These are phyloP conservation scores for Ploettnerulaceae sp. DNA, from an alignment of 2,329 filamentous ascomycete genomes.

Conservation along the genomic window DNA sequence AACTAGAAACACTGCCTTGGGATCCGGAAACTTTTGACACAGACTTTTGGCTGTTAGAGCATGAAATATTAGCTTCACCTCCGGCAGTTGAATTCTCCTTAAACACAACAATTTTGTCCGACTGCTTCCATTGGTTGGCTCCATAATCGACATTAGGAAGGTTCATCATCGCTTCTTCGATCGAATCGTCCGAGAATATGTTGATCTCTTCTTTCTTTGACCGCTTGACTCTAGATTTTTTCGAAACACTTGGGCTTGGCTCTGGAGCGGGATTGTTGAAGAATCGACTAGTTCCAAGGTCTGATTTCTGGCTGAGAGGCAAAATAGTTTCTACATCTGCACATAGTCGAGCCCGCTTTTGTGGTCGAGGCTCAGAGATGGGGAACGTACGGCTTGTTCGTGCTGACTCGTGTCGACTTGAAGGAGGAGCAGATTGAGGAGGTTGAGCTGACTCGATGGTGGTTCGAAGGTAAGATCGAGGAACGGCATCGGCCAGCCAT, in stretches of 20 bases:
- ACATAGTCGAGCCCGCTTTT: conserved; percentile 48
- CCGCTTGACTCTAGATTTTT: conserved; percentile 34
- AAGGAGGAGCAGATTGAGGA: conserved; percentile 34
- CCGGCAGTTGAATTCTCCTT: conserved; percentile 12
- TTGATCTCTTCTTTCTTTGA: conserved; percentile 41
- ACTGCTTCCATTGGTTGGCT: conserved; percentile 9
- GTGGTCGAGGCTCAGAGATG: conserved; percentile 41
- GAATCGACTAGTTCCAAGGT: conserved; percentile 43
- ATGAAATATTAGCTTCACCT: neutral
- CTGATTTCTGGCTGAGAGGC: conserved; percentile 30
- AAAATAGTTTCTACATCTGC: conserved; percentile 39
- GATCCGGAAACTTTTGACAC: conserved; percentile 8
- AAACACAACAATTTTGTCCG: conserved; percentile 26
- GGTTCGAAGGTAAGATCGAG: conserved; percentile 28
- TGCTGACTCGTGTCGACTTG: conserved; percentile 36
- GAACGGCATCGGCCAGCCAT: conserved; percentile 50
- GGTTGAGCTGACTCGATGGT: conserved; percentile 26
- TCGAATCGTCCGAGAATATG: conserved; percentile 49
- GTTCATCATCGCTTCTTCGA: conserved; percentile 45
- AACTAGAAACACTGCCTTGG: conserved; percentile 22
- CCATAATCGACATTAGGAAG: conserved; percentile 36
- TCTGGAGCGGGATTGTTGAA: conserved; percentile 37
- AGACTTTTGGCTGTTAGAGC: conserved; percentile 5
- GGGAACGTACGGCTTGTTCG: conserved; percentile 38
- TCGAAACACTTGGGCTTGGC: conserved; percentile 38